Evolutionary conservation across 768 basidiomycete genomes (phyloP).

Genomic region (Russula compacta): DNA sequence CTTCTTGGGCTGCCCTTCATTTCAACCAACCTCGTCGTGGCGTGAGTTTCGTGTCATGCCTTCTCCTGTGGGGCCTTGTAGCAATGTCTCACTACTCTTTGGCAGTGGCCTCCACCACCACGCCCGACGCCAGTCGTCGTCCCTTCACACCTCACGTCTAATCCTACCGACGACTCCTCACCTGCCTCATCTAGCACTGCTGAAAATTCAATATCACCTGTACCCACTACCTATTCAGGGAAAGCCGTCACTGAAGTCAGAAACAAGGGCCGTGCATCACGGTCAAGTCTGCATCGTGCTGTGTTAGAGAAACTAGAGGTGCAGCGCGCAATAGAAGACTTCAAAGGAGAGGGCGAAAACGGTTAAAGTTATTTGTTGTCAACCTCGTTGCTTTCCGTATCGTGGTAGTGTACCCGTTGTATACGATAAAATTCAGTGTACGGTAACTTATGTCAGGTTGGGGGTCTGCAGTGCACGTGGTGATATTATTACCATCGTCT

Average conservation of each 20-base stretch:
- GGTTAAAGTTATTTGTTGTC: neutral
- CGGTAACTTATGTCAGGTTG: too few relatives aligned
- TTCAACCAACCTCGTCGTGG: conserved; percentile 79
- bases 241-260: conserved; percentile 17
- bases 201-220: conserved; percentile 1
- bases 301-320: conserved; percentile 71
- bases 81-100: neutral
- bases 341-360: conserved; percentile 19
- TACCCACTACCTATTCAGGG: conserved; percentile 1
- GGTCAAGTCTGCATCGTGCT: conserved; percentile 61
- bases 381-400: neutral
- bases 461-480: too few relatives aligned
- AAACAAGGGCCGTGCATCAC: conserved; percentile 22
- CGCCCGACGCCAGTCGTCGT: conserved; percentile 71
- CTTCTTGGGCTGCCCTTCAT: conserved; percentile 83
- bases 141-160: conserved; percentile 50
- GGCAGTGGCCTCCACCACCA: conserved; percentile 78
- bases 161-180: neutral
- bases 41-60: conserved; percentile 36
- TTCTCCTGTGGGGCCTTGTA: neutral
- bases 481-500: too few relatives aligned
- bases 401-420: neutral
- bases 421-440: neutral
- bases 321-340: conserved; percentile 56
- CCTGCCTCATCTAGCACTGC: neutral